These are phyloP conservation scores for Phytophthora pseudosyringae DNA, from an alignment of 352 stramenopile genomes.

Conservation along the genomic window DNA sequence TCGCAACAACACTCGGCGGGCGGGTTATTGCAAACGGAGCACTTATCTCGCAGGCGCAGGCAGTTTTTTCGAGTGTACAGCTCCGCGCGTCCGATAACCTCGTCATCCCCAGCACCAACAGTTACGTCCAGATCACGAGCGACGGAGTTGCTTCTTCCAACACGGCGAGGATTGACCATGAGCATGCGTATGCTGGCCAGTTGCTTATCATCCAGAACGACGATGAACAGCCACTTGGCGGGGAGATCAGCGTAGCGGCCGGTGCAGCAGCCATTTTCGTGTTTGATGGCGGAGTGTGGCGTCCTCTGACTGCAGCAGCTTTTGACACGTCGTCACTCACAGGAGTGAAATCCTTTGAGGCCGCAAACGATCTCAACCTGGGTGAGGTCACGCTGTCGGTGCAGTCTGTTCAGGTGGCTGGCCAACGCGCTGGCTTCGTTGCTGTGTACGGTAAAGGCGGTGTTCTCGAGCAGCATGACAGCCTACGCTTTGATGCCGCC, in stretches of 20 bases:
- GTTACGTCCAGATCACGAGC: slow-evolving; percentile 71
- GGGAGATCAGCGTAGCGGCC: slow-evolving; percentile 60
- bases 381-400: slow-evolving; percentile 75
- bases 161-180: slow-evolving; percentile 45
- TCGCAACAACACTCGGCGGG: slow-evolving; percentile 50
- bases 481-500: slow-evolving; percentile 66
- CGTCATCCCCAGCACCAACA: slow-evolving; percentile 63
- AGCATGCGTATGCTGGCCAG: slow-evolving; percentile 57
- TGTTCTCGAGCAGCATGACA: slow-evolving; percentile 61
- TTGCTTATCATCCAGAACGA: slow-evolving; percentile 82
- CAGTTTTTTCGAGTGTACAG: slow-evolving; percentile 54
- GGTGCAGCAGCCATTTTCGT: slow-evolving; percentile 65
- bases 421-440: slow-evolving; percentile 59
- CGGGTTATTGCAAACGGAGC: slow-evolving; percentile 58
- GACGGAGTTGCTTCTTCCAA: slow-evolving; percentile 51
- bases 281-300: slow-evolving; percentile 70
- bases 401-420: slow-evolving; percentile 64
- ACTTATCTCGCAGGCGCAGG: slow-evolving; percentile 59
- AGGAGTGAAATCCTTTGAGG: slow-evolving; percentile 64
- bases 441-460: slow-evolving; percentile 78
- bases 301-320: slow-evolving; percentile 66
- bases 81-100: slow-evolving; percentile 47
- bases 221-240: slow-evolving; percentile 58
- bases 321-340: slow-evolving; percentile 69
- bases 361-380: slow-evolving; percentile 77